phyloP scores from a whole-genome alignment of 2,329 filamentous ascomycete species.

The Fusarium nygamai region DNA sequence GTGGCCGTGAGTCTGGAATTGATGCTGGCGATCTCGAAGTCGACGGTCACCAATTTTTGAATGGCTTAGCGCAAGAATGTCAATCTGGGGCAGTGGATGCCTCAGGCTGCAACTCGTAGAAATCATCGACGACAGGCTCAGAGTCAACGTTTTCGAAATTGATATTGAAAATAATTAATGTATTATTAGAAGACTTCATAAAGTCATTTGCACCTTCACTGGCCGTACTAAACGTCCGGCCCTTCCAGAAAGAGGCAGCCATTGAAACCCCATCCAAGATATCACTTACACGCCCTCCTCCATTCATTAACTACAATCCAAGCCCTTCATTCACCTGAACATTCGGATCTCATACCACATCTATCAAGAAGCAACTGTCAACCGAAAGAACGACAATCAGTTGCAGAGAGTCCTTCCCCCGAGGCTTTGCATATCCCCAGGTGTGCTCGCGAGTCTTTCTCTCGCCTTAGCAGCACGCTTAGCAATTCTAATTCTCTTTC shows the following conservation, averaged over 20 bases:
- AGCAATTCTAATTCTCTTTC: neutral
- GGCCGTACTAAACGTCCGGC: rapidly evolving
- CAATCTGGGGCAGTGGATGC: constrained; percentile 26
- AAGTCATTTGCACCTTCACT: neutral
- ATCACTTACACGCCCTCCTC: neutral
- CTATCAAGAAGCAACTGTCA: too few species aligned
- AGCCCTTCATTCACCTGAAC: neutral
- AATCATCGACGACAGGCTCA: neutral
- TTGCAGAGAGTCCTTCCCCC: neutral
- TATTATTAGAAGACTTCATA: too few species aligned
- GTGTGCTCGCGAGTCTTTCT: neutral
- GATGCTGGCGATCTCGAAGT: constrained; percentile 34
- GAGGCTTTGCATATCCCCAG: neutral
- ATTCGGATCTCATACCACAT: too few species aligned
- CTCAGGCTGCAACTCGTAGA: constrained; percentile 23
- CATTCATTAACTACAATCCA: neutral
- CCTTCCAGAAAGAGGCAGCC: neutral
- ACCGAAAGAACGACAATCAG: too few species aligned
- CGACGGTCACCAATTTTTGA: constrained; percentile 39
- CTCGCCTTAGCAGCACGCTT: neutral
- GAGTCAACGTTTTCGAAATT: too few species aligned
- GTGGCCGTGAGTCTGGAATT: constrained; percentile 34
- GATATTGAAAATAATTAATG: neutral
- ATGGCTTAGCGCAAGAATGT: constrained; percentile 24
- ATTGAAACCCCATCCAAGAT: neutral